Evolutionary conservation across 2,329 filamentous ascomycete species (phyloP).

Genomic region (Camptophora hylomeconis): DNA sequence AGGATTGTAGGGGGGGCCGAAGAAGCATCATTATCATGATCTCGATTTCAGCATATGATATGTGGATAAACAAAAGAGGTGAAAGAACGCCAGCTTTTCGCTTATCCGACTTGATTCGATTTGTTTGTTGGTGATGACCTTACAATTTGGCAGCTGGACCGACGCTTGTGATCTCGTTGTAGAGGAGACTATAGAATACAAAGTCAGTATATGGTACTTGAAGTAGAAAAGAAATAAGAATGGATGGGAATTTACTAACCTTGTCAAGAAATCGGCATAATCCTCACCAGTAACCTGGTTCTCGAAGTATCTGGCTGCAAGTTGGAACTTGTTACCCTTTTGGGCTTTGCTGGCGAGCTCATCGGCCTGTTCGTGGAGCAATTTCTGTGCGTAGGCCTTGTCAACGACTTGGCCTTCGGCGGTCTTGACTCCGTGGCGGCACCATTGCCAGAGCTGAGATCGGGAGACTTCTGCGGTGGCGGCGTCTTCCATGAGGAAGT

Average conservation of each 20-base stretch:
- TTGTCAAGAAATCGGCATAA: slow-evolving; percentile 90
- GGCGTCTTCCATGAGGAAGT: slow-evolving; percentile 96
- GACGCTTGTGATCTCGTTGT: slow-evolving; percentile 73
- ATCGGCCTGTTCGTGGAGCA: slow-evolving; percentile 76
- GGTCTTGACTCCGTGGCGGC: slow-evolving; percentile 58
- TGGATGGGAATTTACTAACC: slow-evolving; percentile 39
- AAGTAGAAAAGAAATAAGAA: slow-evolving; percentile 11
- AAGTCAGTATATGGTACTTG: slow-evolving; percentile 3
- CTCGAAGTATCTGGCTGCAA: slow-evolving; percentile 87
- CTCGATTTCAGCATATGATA: too few species aligned
- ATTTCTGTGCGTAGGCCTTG: slow-evolving; percentile 75
- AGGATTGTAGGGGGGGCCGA: too few species aligned
- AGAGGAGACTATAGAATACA: slow-evolving; percentile 51
- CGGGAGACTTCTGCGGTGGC: slow-evolving; percentile 93
- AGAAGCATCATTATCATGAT: too few species aligned
- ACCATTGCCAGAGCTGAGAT: slow-evolving; percentile 95
- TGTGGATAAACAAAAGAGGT: too few species aligned
- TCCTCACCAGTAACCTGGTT: slow-evolving; percentile 92
- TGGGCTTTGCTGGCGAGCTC: slow-evolving; percentile 60
- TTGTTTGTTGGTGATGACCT: too few species aligned
- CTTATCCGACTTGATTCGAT: too few species aligned
- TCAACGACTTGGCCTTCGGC: slow-evolving; percentile 84
- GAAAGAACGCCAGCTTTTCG: too few species aligned
- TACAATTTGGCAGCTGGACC: slow-evolving; percentile 56
- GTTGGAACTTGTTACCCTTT: slow-evolving; percentile 80